These are phyloP conservation scores for Calonectria crousiana DNA, from an alignment of 2,329 filamentous ascomycete genomes.

Conservation along the genomic window DNA sequence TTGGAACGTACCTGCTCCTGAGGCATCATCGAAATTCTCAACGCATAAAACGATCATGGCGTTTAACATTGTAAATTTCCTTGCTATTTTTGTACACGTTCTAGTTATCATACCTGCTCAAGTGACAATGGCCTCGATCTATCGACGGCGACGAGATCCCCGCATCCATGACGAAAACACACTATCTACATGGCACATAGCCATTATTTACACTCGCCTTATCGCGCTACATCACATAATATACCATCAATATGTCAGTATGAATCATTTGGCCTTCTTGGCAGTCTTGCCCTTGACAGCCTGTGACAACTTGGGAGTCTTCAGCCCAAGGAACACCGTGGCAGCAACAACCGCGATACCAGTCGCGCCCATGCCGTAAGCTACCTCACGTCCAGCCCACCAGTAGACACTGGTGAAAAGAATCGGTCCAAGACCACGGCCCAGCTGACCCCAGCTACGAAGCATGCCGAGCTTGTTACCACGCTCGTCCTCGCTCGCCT, in stretches of 20 bases:
- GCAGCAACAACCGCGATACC: constrained; percentile 82
- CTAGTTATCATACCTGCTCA: background rate
- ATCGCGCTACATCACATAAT: background rate
- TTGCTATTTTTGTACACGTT: background rate
- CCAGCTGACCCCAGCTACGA: constrained; percentile 85
- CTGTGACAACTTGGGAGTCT: constrained; percentile 64
- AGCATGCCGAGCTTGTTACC: constrained; percentile 89
- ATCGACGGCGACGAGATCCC: background rate
- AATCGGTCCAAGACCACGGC: constrained; percentile 86
- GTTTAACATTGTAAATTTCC: background rate
- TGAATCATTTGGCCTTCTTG: constrained; percentile 28
- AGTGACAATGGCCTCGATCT: background rate
- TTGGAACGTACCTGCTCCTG: too few species aligned
- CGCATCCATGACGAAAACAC: background rate
- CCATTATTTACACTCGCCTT: background rate
- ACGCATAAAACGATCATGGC: background rate
- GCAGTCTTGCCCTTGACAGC: constrained; percentile 29
- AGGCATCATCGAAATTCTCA: background rate
- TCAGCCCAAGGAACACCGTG: constrained; percentile 78
- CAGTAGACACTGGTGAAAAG: constrained; percentile 97
- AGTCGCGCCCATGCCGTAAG: constrained; percentile 83
- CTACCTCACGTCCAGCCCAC: constrained; percentile 93
- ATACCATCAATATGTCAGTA: background rate
- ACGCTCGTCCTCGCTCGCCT: constrained; percentile 82
- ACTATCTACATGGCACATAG: background rate